phyloP scores from a whole-genome alignment of 768 basidiomycete genomes.

The Panellus pusillus region DNA sequence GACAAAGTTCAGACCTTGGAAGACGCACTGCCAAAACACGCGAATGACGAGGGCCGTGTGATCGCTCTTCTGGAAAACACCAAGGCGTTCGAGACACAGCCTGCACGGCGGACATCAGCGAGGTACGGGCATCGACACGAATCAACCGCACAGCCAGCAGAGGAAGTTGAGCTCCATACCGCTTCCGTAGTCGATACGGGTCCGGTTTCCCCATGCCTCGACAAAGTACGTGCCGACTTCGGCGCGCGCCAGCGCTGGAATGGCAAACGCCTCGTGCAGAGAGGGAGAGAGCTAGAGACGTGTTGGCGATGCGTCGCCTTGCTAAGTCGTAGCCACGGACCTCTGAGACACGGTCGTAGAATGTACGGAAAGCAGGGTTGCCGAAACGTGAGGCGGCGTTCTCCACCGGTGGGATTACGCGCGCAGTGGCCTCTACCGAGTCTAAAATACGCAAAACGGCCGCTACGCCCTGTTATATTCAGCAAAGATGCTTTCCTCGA shows the following conservation, averaged over 20 bases:
- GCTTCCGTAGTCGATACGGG: slow-evolving; percentile 97
- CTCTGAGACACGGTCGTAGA: slow-evolving; percentile 80
- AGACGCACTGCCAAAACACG: slow-evolving; percentile 82
- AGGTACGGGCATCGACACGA: neutral
- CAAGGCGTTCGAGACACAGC: slow-evolving; percentile 75
- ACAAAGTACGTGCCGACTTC: slow-evolving; percentile 82
- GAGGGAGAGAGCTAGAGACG: slow-evolving; percentile 46
- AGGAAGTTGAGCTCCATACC: slow-evolving; percentile 99
- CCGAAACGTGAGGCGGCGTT: slow-evolving; percentile 93
- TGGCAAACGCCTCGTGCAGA: slow-evolving; percentile 60
- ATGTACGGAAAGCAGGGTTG: slow-evolving; percentile 92
- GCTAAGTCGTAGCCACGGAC: slow-evolving; percentile 36
- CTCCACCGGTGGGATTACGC: slow-evolving; percentile 79
- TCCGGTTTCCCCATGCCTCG: slow-evolving; percentile 89
- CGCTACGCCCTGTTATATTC: slow-evolving; percentile 51
- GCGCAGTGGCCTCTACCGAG: slow-evolving; percentile 62
- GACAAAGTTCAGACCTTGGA: neutral
- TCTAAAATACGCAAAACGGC: slow-evolving; percentile 67
- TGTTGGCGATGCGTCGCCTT: neutral
- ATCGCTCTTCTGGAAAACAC: slow-evolving; percentile 62
- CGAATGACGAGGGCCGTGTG: slow-evolving; percentile 73
- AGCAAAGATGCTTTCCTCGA: neutral
- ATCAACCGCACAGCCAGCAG: slow-evolving; percentile 82
- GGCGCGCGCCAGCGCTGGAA: slow-evolving; percentile 55
- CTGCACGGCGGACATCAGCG: slow-evolving; percentile 38